Evolutionary conservation across 192 early-diverging fungal species (phyloP).

Genomic region (Chytriomyces hyalinus): DNA sequence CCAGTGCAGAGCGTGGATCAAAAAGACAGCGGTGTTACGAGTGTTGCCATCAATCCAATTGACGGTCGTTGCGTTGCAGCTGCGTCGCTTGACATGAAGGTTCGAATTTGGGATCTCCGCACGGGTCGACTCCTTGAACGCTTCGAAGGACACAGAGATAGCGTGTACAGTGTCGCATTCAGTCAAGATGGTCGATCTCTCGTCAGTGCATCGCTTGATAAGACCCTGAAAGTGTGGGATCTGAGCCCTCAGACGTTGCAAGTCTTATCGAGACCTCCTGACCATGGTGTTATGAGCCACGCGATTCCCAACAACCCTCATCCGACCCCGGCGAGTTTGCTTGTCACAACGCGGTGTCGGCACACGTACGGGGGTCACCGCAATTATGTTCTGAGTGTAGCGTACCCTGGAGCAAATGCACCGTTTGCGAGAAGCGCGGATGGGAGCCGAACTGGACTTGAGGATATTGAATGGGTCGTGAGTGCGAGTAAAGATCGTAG

Average conservation of each 20-base stretch:
- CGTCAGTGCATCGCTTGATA: constrained; percentile 90
- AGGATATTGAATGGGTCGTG: constrained; percentile 79
- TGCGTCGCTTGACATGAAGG: constrained; percentile 87
- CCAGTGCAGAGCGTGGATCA: constrained; percentile 41
- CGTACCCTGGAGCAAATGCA: constrained; percentile 46
- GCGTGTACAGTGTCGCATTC: constrained; percentile 95
- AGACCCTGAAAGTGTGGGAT: constrained; percentile 92
- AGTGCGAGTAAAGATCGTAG: constrained; percentile 90
- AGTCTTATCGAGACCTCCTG: constrained; percentile 31
- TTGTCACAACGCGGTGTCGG: constrained; percentile 49
- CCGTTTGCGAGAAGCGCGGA: constrained; percentile 30
- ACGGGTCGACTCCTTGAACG: constrained; percentile 83
- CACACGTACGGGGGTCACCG: constrained; percentile 72
- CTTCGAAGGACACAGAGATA: constrained; percentile 93
- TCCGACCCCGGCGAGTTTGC: constrained; percentile 17
- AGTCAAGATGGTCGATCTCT: constrained; percentile 89
- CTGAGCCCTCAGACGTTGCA: constrained; percentile 52
- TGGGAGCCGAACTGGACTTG: constrained; percentile 26
- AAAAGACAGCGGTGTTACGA: constrained; percentile 93
- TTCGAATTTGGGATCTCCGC: constrained; percentile 88
- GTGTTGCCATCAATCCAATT: constrained; percentile 88
- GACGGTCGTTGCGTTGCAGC: constrained; percentile 86
- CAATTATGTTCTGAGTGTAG: constrained; percentile 98
- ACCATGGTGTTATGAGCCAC: constrained; percentile 22
- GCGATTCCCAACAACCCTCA: constrained; percentile 23